Percentiles rank a stretch among this genome's conserved stretches.
phyloP scores from a whole-genome alignment of 495 filamentous ascomycete genomes.

The Xylaria curta region DNA sequence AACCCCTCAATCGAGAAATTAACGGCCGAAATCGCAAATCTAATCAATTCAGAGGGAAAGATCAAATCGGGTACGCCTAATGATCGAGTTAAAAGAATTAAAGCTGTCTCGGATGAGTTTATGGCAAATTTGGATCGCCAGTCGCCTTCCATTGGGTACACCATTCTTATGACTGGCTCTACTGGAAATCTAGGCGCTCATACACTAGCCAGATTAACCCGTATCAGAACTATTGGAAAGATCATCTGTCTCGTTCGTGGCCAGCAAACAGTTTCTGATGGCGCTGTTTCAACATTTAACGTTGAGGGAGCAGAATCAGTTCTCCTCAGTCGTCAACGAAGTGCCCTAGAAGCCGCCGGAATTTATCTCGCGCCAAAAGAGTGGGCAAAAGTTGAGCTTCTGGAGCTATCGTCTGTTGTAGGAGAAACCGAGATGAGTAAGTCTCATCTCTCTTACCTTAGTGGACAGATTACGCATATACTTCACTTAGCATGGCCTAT shows the following conservation, averaged over 20 bases:
- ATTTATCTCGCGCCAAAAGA: background rate
- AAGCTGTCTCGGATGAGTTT: conserved; percentile 3
- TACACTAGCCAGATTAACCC: conserved; percentile 30
- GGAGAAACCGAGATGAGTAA: background rate
- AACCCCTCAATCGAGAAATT: conserved; percentile 30
- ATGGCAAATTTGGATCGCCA: background rate
- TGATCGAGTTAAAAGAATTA: background rate
- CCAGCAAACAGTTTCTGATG: background rate
- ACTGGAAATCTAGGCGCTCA: conserved; percentile 40
- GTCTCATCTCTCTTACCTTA: conserved; percentile 5
- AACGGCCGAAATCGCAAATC: background rate
- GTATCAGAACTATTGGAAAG: conserved; percentile 21
- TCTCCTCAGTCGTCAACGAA: background rate
- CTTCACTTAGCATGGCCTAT: conserved; percentile 53
- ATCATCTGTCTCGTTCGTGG: conserved; percentile 34
- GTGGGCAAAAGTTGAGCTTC: conserved; percentile 10
- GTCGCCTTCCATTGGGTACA: background rate
- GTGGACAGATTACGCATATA: conserved; percentile 41
- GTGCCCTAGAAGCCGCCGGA: conserved; percentile 1
- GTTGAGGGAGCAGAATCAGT: background rate
- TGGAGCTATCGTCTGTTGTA: background rate
- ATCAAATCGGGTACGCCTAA: background rate
- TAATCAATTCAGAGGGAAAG: background rate
- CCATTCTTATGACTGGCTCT: conserved; percentile 45
- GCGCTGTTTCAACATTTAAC: background rate